Base-by-base conservation (phyloP, 371 early-diverging fungal species). In the Zopfochytrium polystomum region DNA sequence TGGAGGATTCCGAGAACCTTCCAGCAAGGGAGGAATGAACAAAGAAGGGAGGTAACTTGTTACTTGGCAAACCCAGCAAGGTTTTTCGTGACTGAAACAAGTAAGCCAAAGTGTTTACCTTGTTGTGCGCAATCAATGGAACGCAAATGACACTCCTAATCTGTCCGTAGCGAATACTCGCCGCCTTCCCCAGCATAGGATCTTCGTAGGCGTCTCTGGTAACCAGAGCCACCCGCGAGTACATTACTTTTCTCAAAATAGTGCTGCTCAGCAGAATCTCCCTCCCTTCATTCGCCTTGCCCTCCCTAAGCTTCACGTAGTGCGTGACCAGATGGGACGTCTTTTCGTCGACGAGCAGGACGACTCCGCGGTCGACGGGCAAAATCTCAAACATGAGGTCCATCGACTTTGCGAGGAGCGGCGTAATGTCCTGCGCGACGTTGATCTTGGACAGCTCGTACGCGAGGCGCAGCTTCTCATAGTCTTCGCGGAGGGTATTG, bases 381-480 rank as follows among this genome's bases (percentile, higher is more conserved):
- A 81, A 53, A 46, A 81, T 75, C 44, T 73, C 74, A 65, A 81
- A 80, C 68, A 81, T 81, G 33, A 81, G 63, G 31, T 81, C 78
- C 38, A 78, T 50, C 29, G 72, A 72, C 44, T 76, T 73, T 9
- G 73, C 70, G 25, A 81, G 58, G 15, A 76, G 64, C 43, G 70
- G 58, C 50, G 65, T 74, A 43, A 80, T 69, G 38, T 75, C 74
- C 46, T 74, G 65, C 20, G 75, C 73, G 26, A 78, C 35, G 13
- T 63, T 65, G 38, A 77, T 65, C 51, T 82, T 79, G 38, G 72
- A 72, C 32, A 82, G 65, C 58, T 82, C 79, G 62, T 80, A 80
- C 1, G 80, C 78, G 22, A 82, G 68, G 6, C 82, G 72, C 33
- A 82, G 71, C 59, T 80, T 82, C 60, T 82, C 82, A 62, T 82